Conservation (phyloP, 805 yeast species). For the Yueomyces sp. region DNA sequence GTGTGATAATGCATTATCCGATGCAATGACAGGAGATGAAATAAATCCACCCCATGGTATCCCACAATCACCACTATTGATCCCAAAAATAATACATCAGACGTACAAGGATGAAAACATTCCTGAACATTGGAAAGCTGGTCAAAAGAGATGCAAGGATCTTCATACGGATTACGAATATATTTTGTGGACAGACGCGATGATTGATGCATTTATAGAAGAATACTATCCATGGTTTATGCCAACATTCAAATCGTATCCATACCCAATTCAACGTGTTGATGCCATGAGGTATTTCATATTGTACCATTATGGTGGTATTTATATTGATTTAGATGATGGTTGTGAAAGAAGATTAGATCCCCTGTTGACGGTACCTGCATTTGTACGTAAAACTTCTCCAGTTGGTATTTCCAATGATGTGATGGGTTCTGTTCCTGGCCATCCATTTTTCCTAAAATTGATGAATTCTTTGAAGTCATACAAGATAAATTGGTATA, state of each 20-base stretch:
- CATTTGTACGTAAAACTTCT: conserved; percentile 72
- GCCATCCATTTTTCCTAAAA: conserved; percentile 72
- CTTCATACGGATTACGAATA: conserved; percentile 82
- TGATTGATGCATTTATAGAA: conserved; percentile 63
- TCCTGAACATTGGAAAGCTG: conserved; percentile 70
- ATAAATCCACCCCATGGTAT: conserved; percentile 35
- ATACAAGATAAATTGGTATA: conserved; percentile 63
- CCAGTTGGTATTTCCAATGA: conserved; percentile 92
- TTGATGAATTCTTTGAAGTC: conserved; percentile 49
- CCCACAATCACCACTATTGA: conserved; percentile 32
- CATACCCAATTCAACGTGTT: conserved; percentile 76
- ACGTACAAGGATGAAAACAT: conserved; percentile 71
- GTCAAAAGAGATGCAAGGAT: conserved; percentile 64
- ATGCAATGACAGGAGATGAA: conserved; percentile 51
- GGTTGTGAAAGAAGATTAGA: conserved; percentile 73
- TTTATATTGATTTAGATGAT: conserved; percentile 82
- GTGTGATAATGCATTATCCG: conserved; percentile 56
- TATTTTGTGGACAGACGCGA: conserved; percentile 81
- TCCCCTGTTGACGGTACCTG: conserved; percentile 69
- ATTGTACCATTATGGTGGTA: conserved; percentile 72
- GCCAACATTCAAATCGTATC: conserved; percentile 61
- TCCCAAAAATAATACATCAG: conserved; percentile 88
- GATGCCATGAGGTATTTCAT: conserved; percentile 86
- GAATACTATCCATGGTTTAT: conserved; percentile 82
- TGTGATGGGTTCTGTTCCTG: conserved; percentile 80